These are phyloP conservation scores for Talaromyces sp. DNA, from an alignment of 2,329 filamentous ascomycete genomes.

Conservation along the genomic window DNA sequence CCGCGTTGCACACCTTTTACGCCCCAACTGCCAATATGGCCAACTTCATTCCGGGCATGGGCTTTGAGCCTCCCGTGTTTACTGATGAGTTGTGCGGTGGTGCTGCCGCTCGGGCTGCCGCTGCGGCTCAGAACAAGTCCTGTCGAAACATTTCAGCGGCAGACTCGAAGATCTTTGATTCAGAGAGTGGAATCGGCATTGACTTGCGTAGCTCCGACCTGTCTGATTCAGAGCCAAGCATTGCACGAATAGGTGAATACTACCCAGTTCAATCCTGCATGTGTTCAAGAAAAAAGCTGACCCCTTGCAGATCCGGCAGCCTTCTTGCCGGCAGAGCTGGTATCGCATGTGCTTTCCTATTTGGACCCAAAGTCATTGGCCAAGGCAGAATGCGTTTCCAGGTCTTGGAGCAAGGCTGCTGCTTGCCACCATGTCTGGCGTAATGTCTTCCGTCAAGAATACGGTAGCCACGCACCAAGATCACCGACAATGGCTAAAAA, in stretches of 20 bases:
- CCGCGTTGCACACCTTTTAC: conserved; percentile 30
- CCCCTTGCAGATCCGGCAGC: conserved; percentile 46
- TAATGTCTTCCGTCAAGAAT: conserved; percentile 55
- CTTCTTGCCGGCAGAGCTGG: conserved; percentile 55
- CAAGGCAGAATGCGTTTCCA: conserved; percentile 53
- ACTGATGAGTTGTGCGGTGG: conserved; percentile 37
- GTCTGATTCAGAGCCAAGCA: conserved; percentile 29
- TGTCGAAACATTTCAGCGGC: conserved; percentile 21
- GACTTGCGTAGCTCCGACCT: conserved; percentile 36
- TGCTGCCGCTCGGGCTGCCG: conserved; percentile 44
- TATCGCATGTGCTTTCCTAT: conserved; percentile 55
- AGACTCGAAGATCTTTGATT: conserved; percentile 33
- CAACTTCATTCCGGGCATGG: conserved; percentile 32
- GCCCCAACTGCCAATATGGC: conserved; percentile 24
- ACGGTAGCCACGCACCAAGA: conserved; percentile 39
- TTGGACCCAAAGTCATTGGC: conserved; percentile 56
- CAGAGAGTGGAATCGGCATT: conserved; percentile 49
- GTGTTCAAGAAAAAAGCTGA: background rate
- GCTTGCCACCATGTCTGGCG: conserved; percentile 59
- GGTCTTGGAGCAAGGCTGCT: conserved; percentile 52
- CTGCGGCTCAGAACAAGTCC: conserved; percentile 44
- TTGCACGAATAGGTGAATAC: conserved; percentile 34
- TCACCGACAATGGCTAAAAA: conserved; percentile 37
- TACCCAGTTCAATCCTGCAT: background rate
- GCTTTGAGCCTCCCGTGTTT: conserved; percentile 35